Evolutionary conservation across 306 rosid species (phyloP).

Genomic region (Trifolium repens): DNA sequence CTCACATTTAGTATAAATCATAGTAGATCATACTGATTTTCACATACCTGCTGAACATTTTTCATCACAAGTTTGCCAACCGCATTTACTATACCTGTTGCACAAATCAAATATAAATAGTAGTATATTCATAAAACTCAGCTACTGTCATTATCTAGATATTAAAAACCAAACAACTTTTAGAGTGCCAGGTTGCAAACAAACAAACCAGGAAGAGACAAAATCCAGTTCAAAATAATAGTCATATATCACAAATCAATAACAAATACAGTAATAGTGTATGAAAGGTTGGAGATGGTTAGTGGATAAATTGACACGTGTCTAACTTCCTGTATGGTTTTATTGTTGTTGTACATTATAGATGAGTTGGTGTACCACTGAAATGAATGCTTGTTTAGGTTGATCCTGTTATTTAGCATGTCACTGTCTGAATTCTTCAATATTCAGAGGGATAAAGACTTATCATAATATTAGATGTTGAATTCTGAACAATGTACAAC

Average conservation of each 20-base stretch:
- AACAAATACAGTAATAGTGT: background rate
- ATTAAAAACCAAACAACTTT: background rate
- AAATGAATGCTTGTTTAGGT: too few species aligned
- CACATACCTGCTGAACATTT: constrained; percentile 71
- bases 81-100: constrained; percentile 49
- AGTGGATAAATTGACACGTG: background rate
- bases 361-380: background rate
- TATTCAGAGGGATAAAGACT: background rate
- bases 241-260: background rate
- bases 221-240: background rate
- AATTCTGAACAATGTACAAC: constrained; percentile 9
- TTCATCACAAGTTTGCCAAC: constrained; percentile 61
- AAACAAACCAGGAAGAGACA: background rate
- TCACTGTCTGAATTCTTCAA: too few species aligned
- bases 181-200: background rate
- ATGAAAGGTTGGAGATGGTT: background rate
- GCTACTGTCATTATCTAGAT: background rate
- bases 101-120: constrained; percentile 40
- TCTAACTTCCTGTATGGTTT: background rate
- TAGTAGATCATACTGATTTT: background rate
- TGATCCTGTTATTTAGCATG: too few species aligned
- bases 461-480: constrained; percentile 8
- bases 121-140: constrained; percentile 20
- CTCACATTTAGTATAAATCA: constrained; percentile 25
- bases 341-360: background rate